Evolutionary conservation across 129 eudicot species (phyloP).

Genomic region (Artemisia annua): DNA sequence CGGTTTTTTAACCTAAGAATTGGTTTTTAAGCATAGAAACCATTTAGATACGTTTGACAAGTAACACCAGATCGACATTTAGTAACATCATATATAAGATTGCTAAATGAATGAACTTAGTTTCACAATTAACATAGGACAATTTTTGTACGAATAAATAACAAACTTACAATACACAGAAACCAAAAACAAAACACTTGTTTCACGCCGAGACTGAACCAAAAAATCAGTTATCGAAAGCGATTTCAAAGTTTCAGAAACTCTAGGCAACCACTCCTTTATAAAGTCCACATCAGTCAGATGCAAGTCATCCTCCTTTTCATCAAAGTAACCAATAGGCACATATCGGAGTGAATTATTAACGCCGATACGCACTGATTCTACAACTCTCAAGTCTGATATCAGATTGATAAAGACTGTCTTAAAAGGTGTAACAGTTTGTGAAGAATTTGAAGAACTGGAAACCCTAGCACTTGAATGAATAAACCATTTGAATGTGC

Average conservation of each 20-base stretch:
- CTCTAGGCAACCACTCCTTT: conserved; percentile 15
- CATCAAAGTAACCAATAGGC: neutral
- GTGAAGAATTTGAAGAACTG: neutral
- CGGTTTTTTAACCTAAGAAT: too few species aligned
- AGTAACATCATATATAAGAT: too few species aligned
- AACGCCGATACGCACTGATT: conserved; percentile 14
- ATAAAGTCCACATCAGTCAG: conserved; percentile 25
- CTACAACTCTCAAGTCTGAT: conserved; percentile 23
- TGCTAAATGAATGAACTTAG: too few species aligned
- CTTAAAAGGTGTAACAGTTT: neutral
- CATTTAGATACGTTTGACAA: too few species aligned
- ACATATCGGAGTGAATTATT: conserved; percentile 30
- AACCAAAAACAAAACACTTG: conserved; percentile 12
- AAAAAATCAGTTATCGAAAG: conserved; percentile 30
- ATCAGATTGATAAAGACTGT: neutral
- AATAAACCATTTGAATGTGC: conserved; percentile 40
- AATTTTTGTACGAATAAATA: neutral
- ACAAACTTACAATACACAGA: conserved; percentile 17
- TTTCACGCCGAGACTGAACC: conserved; percentile 20
- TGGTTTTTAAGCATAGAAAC: too few species aligned
- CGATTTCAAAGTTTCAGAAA: conserved; percentile 7
- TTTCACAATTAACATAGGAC: too few species aligned
- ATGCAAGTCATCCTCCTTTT: neutral
- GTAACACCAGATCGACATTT: too few species aligned
- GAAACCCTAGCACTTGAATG: conserved; percentile 9